Base-by-base conservation (phyloP, 2,329 filamentous ascomycete species). In the Aspergillus uvarum region DNA sequence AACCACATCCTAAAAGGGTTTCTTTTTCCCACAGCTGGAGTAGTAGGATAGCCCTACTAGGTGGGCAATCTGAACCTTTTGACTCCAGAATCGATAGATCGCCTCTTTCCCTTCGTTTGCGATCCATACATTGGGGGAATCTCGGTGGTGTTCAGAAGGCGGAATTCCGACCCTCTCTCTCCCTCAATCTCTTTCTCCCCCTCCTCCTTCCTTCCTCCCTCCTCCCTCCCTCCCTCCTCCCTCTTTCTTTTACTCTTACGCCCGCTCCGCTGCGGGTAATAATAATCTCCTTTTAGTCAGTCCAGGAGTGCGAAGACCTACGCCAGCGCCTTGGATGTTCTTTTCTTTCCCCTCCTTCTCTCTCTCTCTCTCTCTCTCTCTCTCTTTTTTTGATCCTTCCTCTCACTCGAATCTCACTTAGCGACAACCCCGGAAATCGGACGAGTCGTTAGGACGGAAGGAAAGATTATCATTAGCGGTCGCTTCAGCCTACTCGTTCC, bases 181-280 rank as follows among this genome's bases (percentile, higher is more conserved):
- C 12, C 16, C 32, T 14, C 4, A 5, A 1, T 21, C 22, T 47
- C 52, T 47, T 11, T 35, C 32, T 10, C 14, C 5, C 32, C 32
- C 32, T 5, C 14, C 32, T 35, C 32, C 32, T 16, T 35, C 35
- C 22, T 47, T 35, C 44, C 14, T 11, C 14, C 42, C 47, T 44
- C 21, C 35, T 54, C 22, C 24, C 52, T 22, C 47, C 21, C 11
- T 24, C n/a, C 48, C 24, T 12, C 22, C 48, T 47, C 51, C 42
- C 54, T 51, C 48, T 58, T 59, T 58, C 56, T 58, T 62, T 60
- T 54, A 60, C 60, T 63, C 60, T 58, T 65, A 51, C 54, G 65
- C 55, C 48, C 48, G 65, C 59, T 65, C 63, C 64, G 65, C 65
- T 68, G 67, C 64, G 61, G 63, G 63, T 63, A 62, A 59, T 56